Base-by-base conservation (phyloP, 208 protist species). In the Trichomonas vaginalis region DNA sequence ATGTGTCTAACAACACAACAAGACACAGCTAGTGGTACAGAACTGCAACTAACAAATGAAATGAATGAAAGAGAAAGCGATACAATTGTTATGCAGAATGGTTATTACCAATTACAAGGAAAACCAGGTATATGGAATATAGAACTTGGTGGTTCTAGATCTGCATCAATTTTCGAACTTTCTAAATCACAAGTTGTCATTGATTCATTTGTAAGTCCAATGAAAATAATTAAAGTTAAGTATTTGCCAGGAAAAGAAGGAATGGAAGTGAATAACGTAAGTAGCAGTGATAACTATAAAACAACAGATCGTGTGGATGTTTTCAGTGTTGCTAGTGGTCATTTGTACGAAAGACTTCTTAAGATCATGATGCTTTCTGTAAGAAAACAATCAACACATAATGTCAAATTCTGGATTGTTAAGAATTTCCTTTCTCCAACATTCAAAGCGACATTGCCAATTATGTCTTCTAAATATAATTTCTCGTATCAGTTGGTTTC, bases 351-450 rank as follows among this genome's bases (percentile, higher is more conserved):
- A 39, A 14, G 92, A 45, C 61, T 95, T 0, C 35, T 80, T 1
- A 95, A 95, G 42, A 79, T 95, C 61, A 79, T 61, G 92, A 95
- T 95, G 51, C 3, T 95, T 23, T n/a, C 39, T 21, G 42, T 95
- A 2, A 70, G 32, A 12, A 51, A 3, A 40, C 45, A 32, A 32
- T 46, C 23, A 39, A 95, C n/a, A 49, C 37, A 90, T 42, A 97
- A 96, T 0, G 98, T 99, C 92, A 99, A 99, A 96, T 99, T 99
- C 96, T 99, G 99, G 99, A 97, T 99, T 12, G 97, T 99, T 51
- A 98, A 99, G 51, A 99, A 99, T 96, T 99, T 98, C 96, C 96
- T 99, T 0, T 99, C 98, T 4, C 99, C 99, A 21, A 96, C 97
- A 86, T 99, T 99, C 96, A 99, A 99, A 96, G 96, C 95, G 1